Base-by-base conservation (phyloP, 2,329 filamentous ascomycete species). In the Xylaria sp. region DNA sequence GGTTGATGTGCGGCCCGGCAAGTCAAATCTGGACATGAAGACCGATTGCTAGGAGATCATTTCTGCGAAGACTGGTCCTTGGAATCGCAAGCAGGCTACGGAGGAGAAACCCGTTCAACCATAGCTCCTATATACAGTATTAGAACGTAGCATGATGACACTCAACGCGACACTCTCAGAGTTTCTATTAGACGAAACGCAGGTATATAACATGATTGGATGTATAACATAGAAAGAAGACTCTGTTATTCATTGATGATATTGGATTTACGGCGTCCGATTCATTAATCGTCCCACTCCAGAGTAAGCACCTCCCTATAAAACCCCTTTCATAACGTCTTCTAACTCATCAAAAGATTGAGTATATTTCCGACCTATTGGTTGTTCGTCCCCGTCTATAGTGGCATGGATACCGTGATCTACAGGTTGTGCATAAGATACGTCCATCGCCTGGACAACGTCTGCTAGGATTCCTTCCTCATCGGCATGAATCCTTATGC, bases 391-490 rank as follows among this genome's bases (percentile, higher is more conserved):
- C 43, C 89, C 81, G 11, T 66, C 64, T 23, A 59, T 49, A 4
- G 83, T 80, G 8, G 91, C 80, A 8, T 85, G 83, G 58, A 91
- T 86, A 0, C 90, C 90, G 72, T 94, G 90, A 72, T 93, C 90
- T 70, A 94, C 91, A 41, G 91, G 84, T 72, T 83, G 78, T 41
- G 87, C 85, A 21, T 81, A 78, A 43, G 92, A 81, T 29, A 80
- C 71, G 67, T 90, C 84, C 40, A 93, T 77, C 1, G 90, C 87
- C 25, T 81, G 80, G 23, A 78, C 76, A 67, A 94, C 88, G 74
- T 90, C 92, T 4, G 79, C 80, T 3, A 87, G 77, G 89, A 88
- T 0, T 88, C 90, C 72, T 93, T 91, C 90, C 74, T 93, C 90
- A 54, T 90, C 90, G 2, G 88, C 90, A 73, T 17, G n/a, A 29